Conservation (phyloP, 805 yeast genomes). For the Zygoascus flipseniorum region DNA sequence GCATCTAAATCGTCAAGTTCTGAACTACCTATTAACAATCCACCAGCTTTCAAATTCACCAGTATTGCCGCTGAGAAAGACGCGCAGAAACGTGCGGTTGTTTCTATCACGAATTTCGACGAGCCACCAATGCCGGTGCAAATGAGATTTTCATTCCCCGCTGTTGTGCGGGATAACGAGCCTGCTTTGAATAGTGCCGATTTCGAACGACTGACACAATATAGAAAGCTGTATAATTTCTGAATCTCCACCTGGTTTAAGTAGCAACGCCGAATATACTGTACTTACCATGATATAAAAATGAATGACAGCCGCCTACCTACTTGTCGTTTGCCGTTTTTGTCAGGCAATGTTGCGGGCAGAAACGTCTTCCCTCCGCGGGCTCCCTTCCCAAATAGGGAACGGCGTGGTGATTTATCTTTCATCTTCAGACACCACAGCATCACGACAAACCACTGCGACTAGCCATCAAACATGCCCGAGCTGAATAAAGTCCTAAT, state of each 20-base stretch:
- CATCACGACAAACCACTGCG: neutral
- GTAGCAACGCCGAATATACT: no score
- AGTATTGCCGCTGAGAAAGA: neutral
- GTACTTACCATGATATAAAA: no score
- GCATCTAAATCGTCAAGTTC: neutral
- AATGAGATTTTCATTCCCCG: neutral
- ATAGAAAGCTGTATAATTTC: neutral
- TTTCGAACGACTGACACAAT: neutral
- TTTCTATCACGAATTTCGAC: neutral
- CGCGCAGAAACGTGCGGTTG: neutral
- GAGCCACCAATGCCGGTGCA: neutral
- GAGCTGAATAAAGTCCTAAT: conserved; percentile 53
- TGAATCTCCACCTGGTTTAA: neutral
- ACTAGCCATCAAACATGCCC: neutral
- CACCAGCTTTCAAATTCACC: neutral
- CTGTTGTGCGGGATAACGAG: neutral
- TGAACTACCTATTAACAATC: neutral
- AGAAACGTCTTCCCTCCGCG: no score
- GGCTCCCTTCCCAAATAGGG: no score
- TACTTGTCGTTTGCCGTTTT: no score
- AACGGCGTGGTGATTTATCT: neutral
- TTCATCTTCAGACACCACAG: neutral
- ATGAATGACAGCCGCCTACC: no score
- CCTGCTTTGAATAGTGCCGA: neutral
- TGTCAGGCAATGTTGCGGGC: no score